Evolutionary conservation across 2,329 filamentous ascomycete genomes (phyloP).

Genomic region (Colletotrichum paranaense): DNA sequence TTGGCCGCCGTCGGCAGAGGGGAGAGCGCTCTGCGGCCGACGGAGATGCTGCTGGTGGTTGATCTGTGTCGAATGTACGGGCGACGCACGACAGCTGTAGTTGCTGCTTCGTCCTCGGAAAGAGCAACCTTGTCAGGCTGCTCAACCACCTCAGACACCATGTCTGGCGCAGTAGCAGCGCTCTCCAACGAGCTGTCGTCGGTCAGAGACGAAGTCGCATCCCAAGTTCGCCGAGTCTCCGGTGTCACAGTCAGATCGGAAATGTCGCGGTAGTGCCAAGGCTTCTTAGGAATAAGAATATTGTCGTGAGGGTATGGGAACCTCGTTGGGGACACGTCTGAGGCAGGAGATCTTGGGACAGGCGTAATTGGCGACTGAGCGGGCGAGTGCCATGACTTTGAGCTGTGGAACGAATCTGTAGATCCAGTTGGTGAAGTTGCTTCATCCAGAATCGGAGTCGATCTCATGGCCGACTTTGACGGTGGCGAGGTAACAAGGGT

Average conservation of each 20-base stretch:
- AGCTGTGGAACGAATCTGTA: slow-evolving; percentile 66
- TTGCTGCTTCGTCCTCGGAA: slow-evolving; percentile 31
- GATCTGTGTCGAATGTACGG: slow-evolving; percentile 63
- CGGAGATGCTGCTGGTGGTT: slow-evolving; percentile 62
- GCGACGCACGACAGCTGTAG: slow-evolving; percentile 46
- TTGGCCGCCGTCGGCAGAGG: slow-evolving; percentile 77
- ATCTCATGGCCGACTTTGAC: slow-evolving; percentile 41
- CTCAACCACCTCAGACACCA: slow-evolving; percentile 17
- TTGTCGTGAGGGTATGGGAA: slow-evolving; percentile 55
- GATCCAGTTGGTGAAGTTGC: slow-evolving; percentile 57
- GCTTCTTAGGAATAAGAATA: slow-evolving; percentile 48
- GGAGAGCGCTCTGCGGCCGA: slow-evolving; percentile 68
- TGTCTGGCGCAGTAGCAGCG: slow-evolving; percentile 40
- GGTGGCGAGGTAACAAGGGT: slow-evolving; percentile 52
- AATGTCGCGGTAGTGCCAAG: slow-evolving; percentile 43
- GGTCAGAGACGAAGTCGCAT: slow-evolving; percentile 42
- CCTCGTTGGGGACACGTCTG: slow-evolving; percentile 46
- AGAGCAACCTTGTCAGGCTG: slow-evolving; percentile 23
- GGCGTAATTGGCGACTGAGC: slow-evolving; percentile 56
- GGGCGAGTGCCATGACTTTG: slow-evolving; percentile 63
- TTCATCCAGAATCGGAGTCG: slow-evolving; percentile 23
- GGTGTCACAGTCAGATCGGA: slow-evolving; percentile 50
- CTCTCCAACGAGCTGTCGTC: slow-evolving; percentile 42
- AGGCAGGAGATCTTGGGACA: slow-evolving; percentile 57
- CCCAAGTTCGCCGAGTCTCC: slow-evolving; percentile 43